Evolutionary conservation across 805 yeast genomes (phyloP), one percentile per base, ranked within the genome.

Genomic region (Suhomyces faveliae): DNA sequence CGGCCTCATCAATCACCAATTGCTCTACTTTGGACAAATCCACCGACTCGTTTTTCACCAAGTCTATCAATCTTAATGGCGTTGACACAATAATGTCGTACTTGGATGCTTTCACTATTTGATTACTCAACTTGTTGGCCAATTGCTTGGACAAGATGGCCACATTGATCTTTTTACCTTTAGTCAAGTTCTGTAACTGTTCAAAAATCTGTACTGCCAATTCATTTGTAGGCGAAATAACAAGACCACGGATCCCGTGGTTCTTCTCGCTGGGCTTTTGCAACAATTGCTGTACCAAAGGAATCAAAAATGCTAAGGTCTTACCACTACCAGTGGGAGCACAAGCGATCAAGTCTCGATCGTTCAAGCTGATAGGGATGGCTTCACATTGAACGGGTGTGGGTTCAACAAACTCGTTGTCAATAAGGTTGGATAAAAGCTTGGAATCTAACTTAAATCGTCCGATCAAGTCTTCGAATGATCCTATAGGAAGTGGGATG

Each of bases 321-420:
- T 94, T 94, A 74, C 99, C 99, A 4, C 97, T 89, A 57, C 99
- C 99, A 0, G 99, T 94, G 41, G 98, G 98, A 0, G 98, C 97
- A 75, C 97, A 89, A 1, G 96, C 96, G 38, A 94, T 73, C 27
- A 94, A 63, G 62, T 92, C 97, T 50, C 96, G 79, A 23, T 74
- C 77, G 45, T 80, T 75, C 45, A 89, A 68, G 11, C 88, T 68
- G 8, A 82, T 72, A 2, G 99, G 97, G 37, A 94, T 83, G 1
- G 90, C 82, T 65, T 94, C 97, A 51, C 89, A 80, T 68, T 94
- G 99, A 57, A 94, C 88, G 3, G 97, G 84, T 0, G 99, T 92
- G 5, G 99, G 98, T 52, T 83, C 87, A 0, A 83, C 78, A 60
- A 91, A 91, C 45, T 83, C 86, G 40, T 84, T 79, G 9, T 80